Conservation (phyloP, 2,329 filamentous ascomycete genomes). For the Cercospora brassicicola region DNA sequence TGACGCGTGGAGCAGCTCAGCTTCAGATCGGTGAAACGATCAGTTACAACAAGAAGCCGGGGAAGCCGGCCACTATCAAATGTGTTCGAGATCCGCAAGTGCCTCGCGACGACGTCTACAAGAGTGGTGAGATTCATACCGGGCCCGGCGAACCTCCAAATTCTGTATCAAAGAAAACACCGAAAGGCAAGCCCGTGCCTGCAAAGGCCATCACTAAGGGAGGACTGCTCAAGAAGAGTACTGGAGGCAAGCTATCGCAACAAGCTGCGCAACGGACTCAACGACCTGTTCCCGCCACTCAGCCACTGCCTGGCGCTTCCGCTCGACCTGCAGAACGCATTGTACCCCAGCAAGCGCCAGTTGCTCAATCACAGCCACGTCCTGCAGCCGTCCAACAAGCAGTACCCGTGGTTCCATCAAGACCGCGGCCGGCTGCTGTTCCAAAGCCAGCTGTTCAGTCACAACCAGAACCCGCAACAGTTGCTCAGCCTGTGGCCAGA, state of each 20-base stretch:
- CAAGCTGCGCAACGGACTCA: conserved; percentile 48
- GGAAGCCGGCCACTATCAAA: conserved; percentile 86
- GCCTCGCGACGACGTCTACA: conserved; percentile 77
- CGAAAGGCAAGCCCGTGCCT: conserved; percentile 80
- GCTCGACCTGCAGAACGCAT: conserved; percentile 31
- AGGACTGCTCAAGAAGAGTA: conserved; percentile 77
- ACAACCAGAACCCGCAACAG: conserved; percentile 56
- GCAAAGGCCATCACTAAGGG: conserved; percentile 89
- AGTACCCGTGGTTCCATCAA: neutral
- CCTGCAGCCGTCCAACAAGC: neutral
- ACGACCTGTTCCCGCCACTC: conserved; percentile 52
- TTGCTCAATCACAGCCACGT: conserved; percentile 3
- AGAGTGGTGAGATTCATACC: conserved; percentile 88
- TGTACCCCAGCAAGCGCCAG: conserved; percentile 28
- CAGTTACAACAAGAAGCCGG: conserved; percentile 97
- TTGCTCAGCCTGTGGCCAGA: neutral
- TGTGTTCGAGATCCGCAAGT: conserved; percentile 81
- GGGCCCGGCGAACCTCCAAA: conserved; percentile 78
- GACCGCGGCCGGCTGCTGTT: conserved; percentile 9
- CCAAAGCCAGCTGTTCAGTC: conserved; percentile 47
- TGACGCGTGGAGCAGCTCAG: conserved; percentile 76
- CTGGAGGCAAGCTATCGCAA: conserved; percentile 69
- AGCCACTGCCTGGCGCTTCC: conserved; percentile 37
- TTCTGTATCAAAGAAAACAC: conserved; percentile 79
- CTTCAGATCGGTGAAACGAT: conserved; percentile 81